phyloP scores from a whole-genome alignment of 805 yeast species.

The Kuraishia floccosa region DNA sequence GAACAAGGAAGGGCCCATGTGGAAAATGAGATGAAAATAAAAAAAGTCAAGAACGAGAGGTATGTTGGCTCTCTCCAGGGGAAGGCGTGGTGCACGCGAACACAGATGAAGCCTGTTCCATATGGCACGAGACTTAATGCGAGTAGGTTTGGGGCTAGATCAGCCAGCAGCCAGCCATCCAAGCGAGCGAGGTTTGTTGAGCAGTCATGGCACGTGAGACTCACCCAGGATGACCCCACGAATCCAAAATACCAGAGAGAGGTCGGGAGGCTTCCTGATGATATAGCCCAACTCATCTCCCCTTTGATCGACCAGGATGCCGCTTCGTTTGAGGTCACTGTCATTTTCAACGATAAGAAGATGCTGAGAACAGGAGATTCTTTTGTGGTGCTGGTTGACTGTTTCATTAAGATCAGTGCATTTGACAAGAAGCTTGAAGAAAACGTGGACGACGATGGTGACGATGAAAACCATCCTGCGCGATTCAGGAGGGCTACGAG shows the following conservation, averaged over 20 bases:
- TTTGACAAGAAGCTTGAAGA: conserved; percentile 22
- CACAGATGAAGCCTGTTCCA: conserved; percentile 34
- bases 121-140: conserved; percentile 32
- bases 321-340: conserved; percentile 42
- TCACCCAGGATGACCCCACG: conserved; percentile 8
- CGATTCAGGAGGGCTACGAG: too few relatives aligned
- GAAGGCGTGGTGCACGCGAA: conserved; percentile 65
- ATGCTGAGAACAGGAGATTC: conserved; percentile 66
- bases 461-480: too few relatives aligned
- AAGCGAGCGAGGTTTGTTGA: too few relatives aligned
- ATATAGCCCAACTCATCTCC: conserved; percentile 49
- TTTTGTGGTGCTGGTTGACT: conserved; percentile 58
- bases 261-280: conserved; percentile 69
- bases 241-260: conserved; percentile 29
- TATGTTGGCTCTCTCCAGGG: conserved; percentile 52
- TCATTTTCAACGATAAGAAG: conserved; percentile 42
- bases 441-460: neutral
- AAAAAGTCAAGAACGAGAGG: conserved; percentile 9
- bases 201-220: too few relatives aligned
- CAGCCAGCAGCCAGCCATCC: conserved; percentile 5
- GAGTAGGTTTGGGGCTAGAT: conserved; percentile 19
- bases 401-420: conserved; percentile 34
- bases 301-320: conserved; percentile 50
- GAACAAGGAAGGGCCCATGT: neutral
- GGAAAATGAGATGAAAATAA: too few relatives aligned